Conservation (phyloP, 2,329 filamentous ascomycete genomes). For the Nemania sp. region DNA sequence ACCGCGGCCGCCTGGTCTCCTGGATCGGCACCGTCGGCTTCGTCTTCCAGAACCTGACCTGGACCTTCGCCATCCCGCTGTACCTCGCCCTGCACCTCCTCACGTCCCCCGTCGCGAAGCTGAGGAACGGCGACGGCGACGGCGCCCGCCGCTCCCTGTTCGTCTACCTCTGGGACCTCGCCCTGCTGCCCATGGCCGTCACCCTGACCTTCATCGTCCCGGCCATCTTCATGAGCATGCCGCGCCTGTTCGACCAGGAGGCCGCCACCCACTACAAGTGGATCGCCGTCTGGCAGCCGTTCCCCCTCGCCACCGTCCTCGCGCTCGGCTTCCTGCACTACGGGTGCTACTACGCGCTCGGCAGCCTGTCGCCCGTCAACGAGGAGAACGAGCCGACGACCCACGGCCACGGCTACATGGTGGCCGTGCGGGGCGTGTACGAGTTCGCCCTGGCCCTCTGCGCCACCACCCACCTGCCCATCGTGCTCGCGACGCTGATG, state of each 20-base stretch:
- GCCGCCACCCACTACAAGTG: constrained; percentile 38
- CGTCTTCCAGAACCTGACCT: constrained; percentile 36
- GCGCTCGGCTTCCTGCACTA: constrained; percentile 33
- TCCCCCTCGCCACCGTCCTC: constrained; percentile 32
- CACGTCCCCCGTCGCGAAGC: constrained; percentile 36
- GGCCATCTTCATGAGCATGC: constrained; percentile 38
- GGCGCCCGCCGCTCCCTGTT: constrained; percentile 32
- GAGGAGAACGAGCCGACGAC: constrained; percentile 32
- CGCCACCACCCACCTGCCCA: constrained; percentile 34
- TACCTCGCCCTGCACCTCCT: constrained; percentile 39
- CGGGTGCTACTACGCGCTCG: constrained; percentile 33
- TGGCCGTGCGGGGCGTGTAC: constrained; percentile 37
- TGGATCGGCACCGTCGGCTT: constrained; percentile 32
- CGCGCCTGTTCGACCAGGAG: constrained; percentile 30
- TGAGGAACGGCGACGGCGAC: constrained; percentile 31
- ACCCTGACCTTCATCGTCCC: constrained; percentile 36
- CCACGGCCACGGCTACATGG: constrained; percentile 34
- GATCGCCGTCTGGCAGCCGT: constrained; percentile 40
- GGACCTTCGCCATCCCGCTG: constrained; percentile 36
- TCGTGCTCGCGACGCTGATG: constrained; percentile 32
- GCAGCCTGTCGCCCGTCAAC: constrained; percentile 32
- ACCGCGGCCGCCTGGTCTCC: constrained; percentile 34
- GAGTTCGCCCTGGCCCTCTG: constrained; percentile 36
- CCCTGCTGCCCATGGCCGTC: constrained; percentile 37
- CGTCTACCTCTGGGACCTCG: constrained; percentile 40